Base-by-base conservation (phyloP, 805 yeast genomes). In the Suhomyces tanzawaensis region DNA sequence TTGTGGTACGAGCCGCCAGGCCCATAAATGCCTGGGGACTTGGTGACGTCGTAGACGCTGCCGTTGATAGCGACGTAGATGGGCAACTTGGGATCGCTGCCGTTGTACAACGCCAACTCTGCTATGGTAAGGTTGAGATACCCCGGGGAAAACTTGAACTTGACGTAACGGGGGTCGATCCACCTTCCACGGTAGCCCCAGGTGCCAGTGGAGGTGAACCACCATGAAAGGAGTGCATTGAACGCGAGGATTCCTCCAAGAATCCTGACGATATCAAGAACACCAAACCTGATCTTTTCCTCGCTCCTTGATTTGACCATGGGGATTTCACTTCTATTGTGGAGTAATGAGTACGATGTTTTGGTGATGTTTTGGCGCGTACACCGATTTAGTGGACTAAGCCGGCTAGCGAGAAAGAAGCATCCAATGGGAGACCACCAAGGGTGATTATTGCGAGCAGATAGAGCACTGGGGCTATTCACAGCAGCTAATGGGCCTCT, bases 111-210 rank as follows among this genome's bases (percentile, higher is more conserved):
- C 1, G 77, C 52, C 19, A 84, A 60, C 44, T 79, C 72, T 0
- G 56, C 65, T 3, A 66, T 53, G 0, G 82, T 68, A 38, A 79
- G 56, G 25, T 53, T 51, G 12, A 58, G 44, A 15, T 49, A 37
- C 2, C 34, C 35, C 9, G 47, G 43, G 11, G 47, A 16, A 7
- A 55, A 3, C 15, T 50, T 43, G 33, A 60, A 57, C 32, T 54
- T 44, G 32, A 72, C 51, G 47, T 70, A 83, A 4, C 66, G 41
- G 2, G 63, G 56, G 50, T 76, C 68, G 12, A 71, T 41, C 62
- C 71, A 71, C 45, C 67, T 67, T 1, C 84, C 82, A 3, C 68
- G 55, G 51, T 74, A 71, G 4, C 85, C 84, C 88, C 88, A 82
- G 1, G 77, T 66, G 3, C 73, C 39, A 0, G 82, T 55, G 1